Conservation (phyloP, 306 rosid species). For the Urtica urens region DNA sequence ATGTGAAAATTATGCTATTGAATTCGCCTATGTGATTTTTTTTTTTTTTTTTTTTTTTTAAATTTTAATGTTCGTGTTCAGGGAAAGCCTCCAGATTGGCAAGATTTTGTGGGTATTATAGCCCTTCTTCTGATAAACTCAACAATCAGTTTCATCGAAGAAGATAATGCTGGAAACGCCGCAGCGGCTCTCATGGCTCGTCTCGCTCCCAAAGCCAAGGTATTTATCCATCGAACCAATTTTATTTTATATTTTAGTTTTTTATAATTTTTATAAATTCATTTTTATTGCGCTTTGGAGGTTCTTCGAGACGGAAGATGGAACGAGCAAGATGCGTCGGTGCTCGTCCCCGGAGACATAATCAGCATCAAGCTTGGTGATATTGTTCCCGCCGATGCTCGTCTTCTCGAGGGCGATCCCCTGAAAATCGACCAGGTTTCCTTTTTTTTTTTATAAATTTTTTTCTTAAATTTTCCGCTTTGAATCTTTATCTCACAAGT, state of each 20-base stretch:
- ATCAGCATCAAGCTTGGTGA: constrained; percentile 88
- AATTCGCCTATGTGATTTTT: not conserved
- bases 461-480: not conserved
- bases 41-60: not conserved
- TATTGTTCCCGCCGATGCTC: constrained; percentile 85
- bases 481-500: not conserved
- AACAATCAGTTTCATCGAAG: constrained; percentile 94
- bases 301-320: constrained; percentile 98
- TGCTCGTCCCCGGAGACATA: constrained; percentile 85
- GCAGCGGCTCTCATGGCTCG: constrained; percentile 99
- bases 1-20: not conserved
- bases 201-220: constrained; percentile 98
- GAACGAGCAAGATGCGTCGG: constrained; percentile 75
- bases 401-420: constrained; percentile 97
- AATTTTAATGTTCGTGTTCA: constrained; percentile 27
- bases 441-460: not conserved
- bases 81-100: constrained; percentile 98
- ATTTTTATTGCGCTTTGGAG: constrained; percentile 23
- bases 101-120: constrained; percentile 95
- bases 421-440: constrained; percentile 84
- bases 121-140: constrained; percentile 86
- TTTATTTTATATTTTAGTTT: not conserved
- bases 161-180: constrained; percentile 96
- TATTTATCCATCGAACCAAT: constrained; percentile 15
- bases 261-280: no score